Base-by-base conservation (phyloP, 179 eudicot genomes). In the Nepenthes alata region DNA sequence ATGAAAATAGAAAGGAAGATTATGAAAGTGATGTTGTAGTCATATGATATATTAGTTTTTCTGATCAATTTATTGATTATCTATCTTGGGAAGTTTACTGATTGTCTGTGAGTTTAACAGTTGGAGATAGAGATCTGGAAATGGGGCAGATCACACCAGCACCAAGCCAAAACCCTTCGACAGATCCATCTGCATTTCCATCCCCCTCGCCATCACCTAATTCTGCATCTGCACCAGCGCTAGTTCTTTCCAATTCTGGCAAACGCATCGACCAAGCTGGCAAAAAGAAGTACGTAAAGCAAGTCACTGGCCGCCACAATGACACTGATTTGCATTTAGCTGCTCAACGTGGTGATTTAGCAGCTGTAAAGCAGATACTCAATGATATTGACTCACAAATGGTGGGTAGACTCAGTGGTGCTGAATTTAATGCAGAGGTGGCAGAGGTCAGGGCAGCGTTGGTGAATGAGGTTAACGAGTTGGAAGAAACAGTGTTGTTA, bases 291-390 rank as follows among this genome's bases (percentile, higher is more conserved):
- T 85, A 85, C 58, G 91, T 83, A 60, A 85, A 80, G 71, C 87
- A 85, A 73, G 91, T 83, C 10, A 83, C 88, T n/a, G 91, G 91
- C 54, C 78, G 85, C 34, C 79, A 83, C 66, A 85, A 85, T 34
- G 91, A 83, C 65, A 83, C 91, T 0, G 88, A 78, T 72, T 79
- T 85, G 49, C 91, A 85, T 66, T 66, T 85, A 69, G 91, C 91
- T 39, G 85, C 91, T 45, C 84, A 83, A 66, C 78, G 80, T 8
- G 91, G 91, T 55, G 88, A 85, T 66, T 77, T 83, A 70, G 78
- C 70, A 10, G 81, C 85, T 4, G 84, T 85, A 66, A 76, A 73
- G 77, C 80, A 80, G 69, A 85, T 85, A 51, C 72, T 85, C 47
- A 78, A 70, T 56, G 86, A 80, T 16, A 85, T 85, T 5, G 70